Base-by-base conservation (phyloP, 352 stramenopile genomes). In the Phytophthora tubulina region DNA sequence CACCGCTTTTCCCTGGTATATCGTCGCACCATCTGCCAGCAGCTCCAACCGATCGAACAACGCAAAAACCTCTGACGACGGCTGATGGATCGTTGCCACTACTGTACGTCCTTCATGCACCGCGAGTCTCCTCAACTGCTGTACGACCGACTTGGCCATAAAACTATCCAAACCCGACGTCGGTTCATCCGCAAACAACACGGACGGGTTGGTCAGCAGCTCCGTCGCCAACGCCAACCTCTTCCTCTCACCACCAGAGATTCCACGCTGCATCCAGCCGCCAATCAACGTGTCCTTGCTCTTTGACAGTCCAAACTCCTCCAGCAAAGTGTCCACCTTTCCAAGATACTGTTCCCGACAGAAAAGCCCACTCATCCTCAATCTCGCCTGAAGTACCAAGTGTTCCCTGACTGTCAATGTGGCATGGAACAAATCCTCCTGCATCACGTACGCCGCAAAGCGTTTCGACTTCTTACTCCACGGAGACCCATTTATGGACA, bases 341-440 rank as follows among this genome's bases (percentile, higher is more conserved):
- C 87, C 86, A 5, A 76, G 32, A 39, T 79, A 76, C 44, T 81
- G 53, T 1, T 69, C 38, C 2, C 41, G 55, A 31, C 58, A 64
- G 21, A 67, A 76, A 27, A 53, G 51, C 3, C 72, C 63, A 44
- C 88, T 82, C 59, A 97, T 81, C 13, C 90, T 74, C 3, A 98
- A 67, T 60, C 83, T 78, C 14, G 91, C 91, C n/a, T 92, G 81
- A 67, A 97, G 95, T 9, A 66, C 74, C 27, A 97, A 72, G 59
- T 96, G 90, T 74, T 97, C 91, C 35, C 84, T 77, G 0, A 97
- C 91, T 6, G 92, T 98, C 15, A 98, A 62, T 57, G 93, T 96
- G 32, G 70, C 73, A 49, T 96, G 75, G 33, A 98, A 83, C 10
- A 97, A 79, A 81, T 98, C 93, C 50, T 98, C 92, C 71, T 97